Percentiles rank a stretch among this genome's conserved stretches.
Conservation (phyloP, 2,329 filamentous ascomycete species). For the Xenoacremonium recifei region DNA sequence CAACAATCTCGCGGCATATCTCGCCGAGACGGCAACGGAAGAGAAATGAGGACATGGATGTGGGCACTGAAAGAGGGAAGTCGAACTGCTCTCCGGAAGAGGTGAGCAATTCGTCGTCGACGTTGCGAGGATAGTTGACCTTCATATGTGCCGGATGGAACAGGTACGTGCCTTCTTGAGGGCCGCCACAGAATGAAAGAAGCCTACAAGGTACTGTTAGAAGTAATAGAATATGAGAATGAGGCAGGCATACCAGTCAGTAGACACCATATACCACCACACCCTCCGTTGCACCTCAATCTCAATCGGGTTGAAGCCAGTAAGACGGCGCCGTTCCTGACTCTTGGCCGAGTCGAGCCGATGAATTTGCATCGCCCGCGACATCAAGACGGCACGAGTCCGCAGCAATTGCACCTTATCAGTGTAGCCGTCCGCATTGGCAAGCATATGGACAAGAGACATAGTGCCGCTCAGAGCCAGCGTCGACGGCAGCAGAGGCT, state of each 20-base stretch:
- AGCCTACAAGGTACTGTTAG: slow-evolving; percentile 7
- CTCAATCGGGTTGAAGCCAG: slow-evolving; percentile 6
- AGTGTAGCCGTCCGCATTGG: slow-evolving; percentile 2
- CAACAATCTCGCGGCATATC: slow-evolving; percentile 11
- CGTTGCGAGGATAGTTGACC: slow-evolving; percentile 7
- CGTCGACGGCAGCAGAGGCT: slow-evolving; percentile 5
- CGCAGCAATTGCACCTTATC: slow-evolving; percentile 4
- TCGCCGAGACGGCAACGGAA: slow-evolving; percentile 6
- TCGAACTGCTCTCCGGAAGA: background rate
- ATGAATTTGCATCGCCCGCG: slow-evolving; percentile 4
- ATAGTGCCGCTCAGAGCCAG: slow-evolving; percentile 3
- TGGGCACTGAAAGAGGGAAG: slow-evolving; percentile 3
- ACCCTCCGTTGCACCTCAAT: slow-evolving; percentile 6
- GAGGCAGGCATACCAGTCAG: slow-evolving; percentile 8
- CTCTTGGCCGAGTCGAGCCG: slow-evolving; percentile 5
- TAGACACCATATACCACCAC: slow-evolving; percentile 10
- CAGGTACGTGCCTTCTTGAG: slow-evolving; percentile 8
- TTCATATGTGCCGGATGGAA: slow-evolving; percentile 10
- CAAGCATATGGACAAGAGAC: slow-evolving; percentile 1
- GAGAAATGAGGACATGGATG: slow-evolving; percentile 6
- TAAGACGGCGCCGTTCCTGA: slow-evolving; percentile 1
- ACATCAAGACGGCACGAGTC: slow-evolving; percentile 4
- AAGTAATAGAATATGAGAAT: background rate
- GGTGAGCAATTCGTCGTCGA: slow-evolving; percentile 4
- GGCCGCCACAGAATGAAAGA: slow-evolving; percentile 4